Evolutionary conservation across 1,284 basidiomycete species (phyloP).

Genomic region (Naganishia sp.): DNA sequence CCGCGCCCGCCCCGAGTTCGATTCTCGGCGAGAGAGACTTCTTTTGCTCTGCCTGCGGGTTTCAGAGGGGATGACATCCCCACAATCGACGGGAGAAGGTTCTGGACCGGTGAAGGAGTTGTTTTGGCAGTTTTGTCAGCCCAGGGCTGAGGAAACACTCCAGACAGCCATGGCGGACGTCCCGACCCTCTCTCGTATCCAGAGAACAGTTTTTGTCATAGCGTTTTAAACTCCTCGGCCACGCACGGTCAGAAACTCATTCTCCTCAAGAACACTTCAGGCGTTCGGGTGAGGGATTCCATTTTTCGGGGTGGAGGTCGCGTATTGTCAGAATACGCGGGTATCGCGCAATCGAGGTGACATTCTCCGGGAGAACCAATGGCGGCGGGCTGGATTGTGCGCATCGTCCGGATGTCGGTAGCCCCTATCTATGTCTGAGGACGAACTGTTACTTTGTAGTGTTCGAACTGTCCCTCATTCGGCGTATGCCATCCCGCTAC

Average conservation of each 20-base stretch:
- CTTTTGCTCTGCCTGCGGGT: background rate
- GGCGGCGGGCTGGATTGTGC: background rate
- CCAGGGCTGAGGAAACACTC: no score
- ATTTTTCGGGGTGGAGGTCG: background rate
- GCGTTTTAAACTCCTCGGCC: no score
- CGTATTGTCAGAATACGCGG: background rate
- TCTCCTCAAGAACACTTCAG: no score
- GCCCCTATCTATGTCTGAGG: no score
- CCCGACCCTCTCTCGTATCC: no score
- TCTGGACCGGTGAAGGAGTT: no score
- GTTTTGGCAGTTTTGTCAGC: no score
- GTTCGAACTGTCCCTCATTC: background rate
- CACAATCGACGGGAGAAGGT: no score
- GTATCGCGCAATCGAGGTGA: constrained; percentile 4
- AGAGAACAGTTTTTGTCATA: no score
- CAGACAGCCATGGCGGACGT: no score
- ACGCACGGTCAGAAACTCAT: no score
- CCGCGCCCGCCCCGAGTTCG: constrained; percentile 25
- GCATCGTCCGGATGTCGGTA: background rate
- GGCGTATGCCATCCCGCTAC: constrained; percentile 5
- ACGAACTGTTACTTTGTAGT: background rate
- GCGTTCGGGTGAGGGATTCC: background rate
- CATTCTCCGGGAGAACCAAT: constrained; percentile 6
- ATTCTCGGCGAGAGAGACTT: constrained; percentile 25
- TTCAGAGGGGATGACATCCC: no score